Percentiles rank a stretch among this genome's conserved stretches.
Evolutionary conservation across 139 green algal species (phyloP).

Genomic region (Coccomyxa sp.): DNA sequence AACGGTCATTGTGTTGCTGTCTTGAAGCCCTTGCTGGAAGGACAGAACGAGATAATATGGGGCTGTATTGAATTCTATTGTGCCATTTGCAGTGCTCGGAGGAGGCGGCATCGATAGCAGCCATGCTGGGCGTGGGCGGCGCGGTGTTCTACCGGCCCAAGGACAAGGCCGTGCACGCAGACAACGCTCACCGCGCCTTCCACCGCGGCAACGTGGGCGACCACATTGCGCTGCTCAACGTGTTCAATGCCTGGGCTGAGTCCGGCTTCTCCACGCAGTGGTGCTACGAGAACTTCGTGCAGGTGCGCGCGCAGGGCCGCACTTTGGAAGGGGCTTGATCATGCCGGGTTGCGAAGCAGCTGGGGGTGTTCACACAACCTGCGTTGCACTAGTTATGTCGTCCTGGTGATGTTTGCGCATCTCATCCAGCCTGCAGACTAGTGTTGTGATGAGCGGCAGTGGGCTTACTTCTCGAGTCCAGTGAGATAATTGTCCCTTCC

Average conservation of each 20-base stretch:
- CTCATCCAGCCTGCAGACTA: too few relatives aligned
- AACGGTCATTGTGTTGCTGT: too few relatives aligned
- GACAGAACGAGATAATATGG: not conserved
- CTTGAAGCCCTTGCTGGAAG: too few relatives aligned
- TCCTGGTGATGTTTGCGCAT: too few relatives aligned
- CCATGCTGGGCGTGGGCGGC: constrained; percentile 89
- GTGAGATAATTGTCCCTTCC: too few relatives aligned
- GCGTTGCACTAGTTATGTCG: too few relatives aligned
- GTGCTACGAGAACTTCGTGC: constrained; percentile 98
- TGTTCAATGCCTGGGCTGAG: constrained; percentile 86
- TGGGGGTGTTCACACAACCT: too few relatives aligned
- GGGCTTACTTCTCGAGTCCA: too few relatives aligned
- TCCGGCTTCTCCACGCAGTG: constrained; percentile 84
- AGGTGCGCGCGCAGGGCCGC: constrained; percentile 40
- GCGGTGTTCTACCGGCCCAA: constrained; percentile 97
- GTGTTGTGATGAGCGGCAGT: too few relatives aligned
- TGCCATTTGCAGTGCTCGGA: constrained; percentile 31
- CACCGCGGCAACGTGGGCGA: constrained; percentile 81
- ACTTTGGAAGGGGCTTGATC: too few relatives aligned
- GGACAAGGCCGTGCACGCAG: constrained; percentile 89
- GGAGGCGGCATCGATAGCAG: constrained; percentile 85
- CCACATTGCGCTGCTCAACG: constrained; percentile 90
- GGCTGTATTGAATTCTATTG: not conserved
- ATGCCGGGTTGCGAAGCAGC: too few relatives aligned
- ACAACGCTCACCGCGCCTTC: constrained; percentile 91